Evolutionary conservation across 2,329 filamentous ascomycete species (phyloP), one percentile per base, ranked within the genome.

Genomic region (Ramularia collo-cygni): DNA sequence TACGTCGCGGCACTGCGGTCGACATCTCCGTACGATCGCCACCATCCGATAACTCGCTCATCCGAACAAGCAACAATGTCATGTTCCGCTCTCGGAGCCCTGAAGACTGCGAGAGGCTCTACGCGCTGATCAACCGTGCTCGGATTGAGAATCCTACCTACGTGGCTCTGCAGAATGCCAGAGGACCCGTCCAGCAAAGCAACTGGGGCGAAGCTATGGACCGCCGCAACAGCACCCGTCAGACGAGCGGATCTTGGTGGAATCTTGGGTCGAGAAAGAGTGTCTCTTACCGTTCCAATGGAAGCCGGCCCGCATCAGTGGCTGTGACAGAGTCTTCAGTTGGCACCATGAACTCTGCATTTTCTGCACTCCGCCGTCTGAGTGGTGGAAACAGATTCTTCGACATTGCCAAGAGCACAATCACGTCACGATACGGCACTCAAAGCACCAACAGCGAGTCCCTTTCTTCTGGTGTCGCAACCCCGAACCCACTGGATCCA

Each of bases 1-100:
- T 96, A 46, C 79, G 90, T 47, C 83, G 90, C 56, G 92, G 89
- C 54, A 98, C 88, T 15, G 85, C 85, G 3, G 77, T 98, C 21
- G 92, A 98, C 60, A 85, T 98, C 38, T 92, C 93, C 50, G 86
- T 98, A 49, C 83, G 88, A 35, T 95, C 90, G 5, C 86, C 86
- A 1, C 83, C 89, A 17, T 83, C 84, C 5, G 60, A 72, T 24
- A 77, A 84, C 47, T 88, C 84, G 4, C 77, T 78, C 53, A 74
- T 95, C 41, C 75, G 66, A 57, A 75, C 81, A 9, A 64, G 66
- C 32, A 81, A 80, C 54, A 92, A 93, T 59, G 85, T 95, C 66
- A 90, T 93, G 71, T 92, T 96, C 74, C 83, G 92, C 29, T 86
- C 86, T 34, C 72, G 81, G 29, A 85, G 76, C 33, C 73, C 79